Base-by-base conservation (phyloP, 202 grass and related monocot genomes). In the Cymbopogon flexuosus region DNA sequence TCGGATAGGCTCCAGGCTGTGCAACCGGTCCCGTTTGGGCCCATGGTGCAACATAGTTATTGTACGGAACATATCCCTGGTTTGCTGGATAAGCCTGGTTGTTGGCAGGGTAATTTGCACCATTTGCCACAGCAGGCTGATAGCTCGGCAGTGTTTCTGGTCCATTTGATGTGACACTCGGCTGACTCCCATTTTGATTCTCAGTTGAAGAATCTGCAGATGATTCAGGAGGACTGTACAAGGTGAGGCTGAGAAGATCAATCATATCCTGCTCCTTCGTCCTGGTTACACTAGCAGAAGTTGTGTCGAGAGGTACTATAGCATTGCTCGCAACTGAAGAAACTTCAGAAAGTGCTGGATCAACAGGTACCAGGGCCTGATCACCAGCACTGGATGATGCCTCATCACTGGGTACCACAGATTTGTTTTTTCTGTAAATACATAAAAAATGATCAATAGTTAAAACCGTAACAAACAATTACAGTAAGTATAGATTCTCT, bases 221-320 rank as follows among this genome's bases (percentile, higher is more conserved):
- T 83, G 79, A 60, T 72, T 84, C 87, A 27, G 90, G 85, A 73
- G 89, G 86, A 52, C 83, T 86, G 84, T 80, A 93, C 49, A 96
- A 89, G 69, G 90, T 89, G 40, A 99, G 90, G 54, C 85, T 91
- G 67, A 98, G 74, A 78, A 99, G 90, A 57, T 99, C 92, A 23
- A 99, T 93, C 96, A 99, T 91, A 73, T 99, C 92, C 82, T 91
- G 96, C 54, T 91, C 92, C 84, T 91, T 88, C 27, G 84, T 72
- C 52, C 65, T 36, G 27, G 79, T 79, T 30, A 59, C 75, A 43
- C 79, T 84, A 39, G 80, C 84, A 86, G 92, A 41, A 66, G 91
- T 71, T 18, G 59, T 60, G 29, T 90, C 88, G 12, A 87, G 54
- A 60, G 66, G 75, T 62, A 91, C 90, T 67, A 99, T 31, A 14